These are phyloP conservation scores for Tetrapisispora phaffii DNA, from an alignment of 805 yeast genomes.

Conservation along the genomic window DNA sequence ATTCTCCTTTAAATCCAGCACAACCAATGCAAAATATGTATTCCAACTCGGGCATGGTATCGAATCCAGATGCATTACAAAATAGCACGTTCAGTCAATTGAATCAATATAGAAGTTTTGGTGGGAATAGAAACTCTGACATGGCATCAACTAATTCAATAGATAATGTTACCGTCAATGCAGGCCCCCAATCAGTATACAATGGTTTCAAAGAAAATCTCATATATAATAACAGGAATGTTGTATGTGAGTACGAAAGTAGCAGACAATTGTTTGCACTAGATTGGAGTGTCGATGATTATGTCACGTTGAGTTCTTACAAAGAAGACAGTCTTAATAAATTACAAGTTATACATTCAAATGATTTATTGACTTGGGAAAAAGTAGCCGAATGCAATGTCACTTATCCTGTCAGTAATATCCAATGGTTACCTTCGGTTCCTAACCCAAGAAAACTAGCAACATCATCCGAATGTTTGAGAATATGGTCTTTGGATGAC, in stretches of 20 bases:
- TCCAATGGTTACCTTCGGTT: slow-evolving; percentile 28
- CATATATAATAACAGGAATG: background rate
- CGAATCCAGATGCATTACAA: background rate
- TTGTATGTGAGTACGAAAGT: slow-evolving; percentile 23
- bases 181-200: background rate
- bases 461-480: slow-evolving; percentile 29
- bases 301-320: slow-evolving; percentile 39
- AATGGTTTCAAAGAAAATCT: background rate
- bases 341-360: slow-evolving; percentile 41
- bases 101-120: slow-evolving; percentile 11
- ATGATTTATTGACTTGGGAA: slow-evolving; percentile 71
- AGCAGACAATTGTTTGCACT: slow-evolving; percentile 24
- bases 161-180: background rate
- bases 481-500: slow-evolving; percentile 27
- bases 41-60: background rate
- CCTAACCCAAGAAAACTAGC: slow-evolving; percentile 24
- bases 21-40: slow-evolving; percentile 6
- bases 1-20: slow-evolving; percentile 22
- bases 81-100: slow-evolving; percentile 6
- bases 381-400: slow-evolving; percentile 21
- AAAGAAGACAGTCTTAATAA: slow-evolving; percentile 69
- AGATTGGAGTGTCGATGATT: slow-evolving; percentile 28
- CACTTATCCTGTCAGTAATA: slow-evolving; percentile 26
- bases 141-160: background rate
- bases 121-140: background rate